Evolutionary conservation across 768 basidiomycete species (phyloP), one percentile per base, ranked within the genome.

Genomic region (Tulasnella sp.): DNA sequence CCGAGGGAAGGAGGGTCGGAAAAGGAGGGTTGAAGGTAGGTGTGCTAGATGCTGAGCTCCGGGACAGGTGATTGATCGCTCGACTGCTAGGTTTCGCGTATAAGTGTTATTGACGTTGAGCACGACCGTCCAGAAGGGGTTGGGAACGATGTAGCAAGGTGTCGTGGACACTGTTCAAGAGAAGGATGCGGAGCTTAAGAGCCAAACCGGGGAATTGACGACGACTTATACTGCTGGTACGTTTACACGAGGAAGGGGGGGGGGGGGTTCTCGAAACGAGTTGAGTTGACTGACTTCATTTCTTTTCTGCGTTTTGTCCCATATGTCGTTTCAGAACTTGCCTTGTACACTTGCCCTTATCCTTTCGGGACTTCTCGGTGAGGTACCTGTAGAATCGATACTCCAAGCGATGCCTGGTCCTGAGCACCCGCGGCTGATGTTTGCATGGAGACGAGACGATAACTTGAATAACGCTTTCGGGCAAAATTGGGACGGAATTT

Each of bases 1-100:
- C 78, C 22, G 85, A 90, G 72, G 82, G 82, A 9, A 86, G 86
- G 78, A 82, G 86, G 63, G 82, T 83, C 9, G 83, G 85, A 40
- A 88, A 90, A 74, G 85, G 83, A 8, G 73, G 73, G 17, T 39
- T 39, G 47, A 63, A 41, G 42, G 71, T 62, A 42, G 19, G 72
- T 62, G 11, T 65, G 26, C 52, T 59, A 59, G 4, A 19, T 29
- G 9, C 12, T 29, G 26, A 59, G 52, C 32, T 16, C 26, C 5
- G 52, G 52, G 22, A 29, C 52, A 59, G 29, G 22, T 6, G 8
- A 11, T 29, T 59, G 52, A 59, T 29, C 52, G 52, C 26, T 47
- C 5, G 44, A n/a, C 16, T 3, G n/a, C 11, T 42, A 2, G 44
- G 9, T 67, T 41, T 67, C 12, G 32, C 36, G 40, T 22, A 52